Evolutionary conservation across 257 asterid genomes (phyloP).

Genomic region (Solanum clarkiae): DNA sequence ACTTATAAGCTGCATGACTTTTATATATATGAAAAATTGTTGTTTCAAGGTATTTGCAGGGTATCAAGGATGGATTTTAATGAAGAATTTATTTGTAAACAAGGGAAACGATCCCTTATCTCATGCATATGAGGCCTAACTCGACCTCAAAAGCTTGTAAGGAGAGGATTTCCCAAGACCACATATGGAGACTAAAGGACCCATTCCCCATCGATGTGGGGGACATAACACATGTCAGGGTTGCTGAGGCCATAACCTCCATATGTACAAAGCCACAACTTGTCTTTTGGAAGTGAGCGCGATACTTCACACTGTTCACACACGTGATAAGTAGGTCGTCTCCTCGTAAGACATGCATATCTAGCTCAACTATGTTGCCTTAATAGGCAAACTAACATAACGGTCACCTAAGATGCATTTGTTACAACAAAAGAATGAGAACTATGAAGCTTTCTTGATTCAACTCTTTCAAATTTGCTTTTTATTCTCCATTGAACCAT

Average conservation of each 20-base stretch:
- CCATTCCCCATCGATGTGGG: neutral
- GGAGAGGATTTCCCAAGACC: neutral
- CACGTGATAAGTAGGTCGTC: neutral
- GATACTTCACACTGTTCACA: neutral
- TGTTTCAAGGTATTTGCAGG: neutral
- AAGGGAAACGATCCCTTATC: neutral
- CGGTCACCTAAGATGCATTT: neutral
- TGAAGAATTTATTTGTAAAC: neutral
- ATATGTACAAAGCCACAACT: neutral
- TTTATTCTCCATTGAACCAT: neutral
- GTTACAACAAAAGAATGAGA: neutral
- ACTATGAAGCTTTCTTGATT: neutral
- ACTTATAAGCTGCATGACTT: neutral
- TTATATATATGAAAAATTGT: neutral
- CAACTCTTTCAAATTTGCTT: neutral
- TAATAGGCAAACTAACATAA: neutral
- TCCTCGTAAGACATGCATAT: neutral
- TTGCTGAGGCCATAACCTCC: neutral
- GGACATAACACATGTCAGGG: neutral
- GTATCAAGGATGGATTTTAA: neutral
- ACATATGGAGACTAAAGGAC: neutral
- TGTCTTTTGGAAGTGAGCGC: neutral
- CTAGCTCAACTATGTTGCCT: neutral
- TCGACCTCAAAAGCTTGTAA: neutral
- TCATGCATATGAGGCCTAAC: neutral